phyloP scores from a whole-genome alignment of 208 protist genomes.

The Borovskyia barvae region DNA sequence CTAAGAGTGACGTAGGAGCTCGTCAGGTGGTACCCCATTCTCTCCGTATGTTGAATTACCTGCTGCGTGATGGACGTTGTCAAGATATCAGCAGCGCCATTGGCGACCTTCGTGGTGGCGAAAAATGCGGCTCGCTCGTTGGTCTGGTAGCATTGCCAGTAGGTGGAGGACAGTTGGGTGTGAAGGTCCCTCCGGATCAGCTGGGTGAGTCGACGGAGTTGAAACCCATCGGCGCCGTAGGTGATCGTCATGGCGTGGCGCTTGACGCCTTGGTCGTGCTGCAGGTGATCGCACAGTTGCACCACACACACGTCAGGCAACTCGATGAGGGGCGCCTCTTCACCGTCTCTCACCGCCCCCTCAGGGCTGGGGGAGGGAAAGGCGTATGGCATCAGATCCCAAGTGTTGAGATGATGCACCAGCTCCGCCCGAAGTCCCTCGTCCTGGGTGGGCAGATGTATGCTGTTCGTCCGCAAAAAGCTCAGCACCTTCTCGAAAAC shows the following conservation, averaged over 20 bases:
- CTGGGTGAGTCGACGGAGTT: constrained; percentile 64
- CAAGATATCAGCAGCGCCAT: constrained; percentile 81
- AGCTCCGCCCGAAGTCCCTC: constrained; percentile 67
- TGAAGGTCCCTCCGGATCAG: constrained; percentile 75
- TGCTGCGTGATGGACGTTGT: constrained; percentile 86
- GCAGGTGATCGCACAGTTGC: constrained; percentile 84
- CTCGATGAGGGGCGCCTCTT: constrained; percentile 5
- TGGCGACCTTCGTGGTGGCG: constrained; percentile 83
- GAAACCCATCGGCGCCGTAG: constrained; percentile 82
- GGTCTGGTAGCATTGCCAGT: constrained; percentile 90
- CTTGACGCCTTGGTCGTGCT: constrained; percentile 87
- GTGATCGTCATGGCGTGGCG: constrained; percentile 88
- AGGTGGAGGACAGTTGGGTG: constrained; percentile 77
- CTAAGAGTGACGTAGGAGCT: constrained; percentile 83
- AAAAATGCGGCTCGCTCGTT: constrained; percentile 86
- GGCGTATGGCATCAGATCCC: constrained; percentile 73
- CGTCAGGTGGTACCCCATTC: constrained; percentile 72
- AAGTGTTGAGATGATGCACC: constrained; percentile 57
- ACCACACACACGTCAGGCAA: constrained; percentile 85
- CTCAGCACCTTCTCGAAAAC: constrained; percentile 75
- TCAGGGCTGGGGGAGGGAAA: constrained; percentile 36
- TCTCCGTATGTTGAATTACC: constrained; percentile 77
- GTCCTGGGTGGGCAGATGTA: constrained; percentile 59
- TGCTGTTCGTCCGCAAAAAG: constrained; percentile 65
- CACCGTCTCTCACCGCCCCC: constrained; percentile 4